Evolutionary conservation across 306 rosid species (phyloP).

Genomic region (Myrica gale): DNA sequence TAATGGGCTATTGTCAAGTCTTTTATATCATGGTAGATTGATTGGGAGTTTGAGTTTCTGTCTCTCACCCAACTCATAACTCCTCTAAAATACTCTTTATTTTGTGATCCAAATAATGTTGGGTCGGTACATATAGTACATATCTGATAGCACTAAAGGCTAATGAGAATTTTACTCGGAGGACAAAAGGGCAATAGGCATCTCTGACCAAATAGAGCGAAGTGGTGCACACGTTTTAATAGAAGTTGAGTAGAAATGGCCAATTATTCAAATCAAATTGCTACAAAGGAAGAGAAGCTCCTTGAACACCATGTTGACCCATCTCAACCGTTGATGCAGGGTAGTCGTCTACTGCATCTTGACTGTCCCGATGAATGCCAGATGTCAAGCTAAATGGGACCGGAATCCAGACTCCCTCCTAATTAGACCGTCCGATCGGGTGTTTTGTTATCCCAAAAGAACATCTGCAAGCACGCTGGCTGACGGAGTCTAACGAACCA

Average conservation of each 20-base stretch:
- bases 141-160: too few relatives aligned
- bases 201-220: too few relatives aligned
- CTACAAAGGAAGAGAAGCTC: neutral
- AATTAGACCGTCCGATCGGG: neutral
- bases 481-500: neutral
- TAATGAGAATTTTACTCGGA: too few relatives aligned
- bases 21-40: conserved; percentile 6
- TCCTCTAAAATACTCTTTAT: too few relatives aligned
- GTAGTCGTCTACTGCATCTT: neutral
- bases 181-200: too few relatives aligned
- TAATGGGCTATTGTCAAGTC: conserved; percentile 2
- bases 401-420: neutral
- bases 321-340: neutral
- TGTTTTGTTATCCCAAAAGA: neutral
- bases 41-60: conserved; percentile 17
- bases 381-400: neutral
- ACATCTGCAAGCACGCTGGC: neutral
- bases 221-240: neutral
- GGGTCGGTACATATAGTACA: neutral
- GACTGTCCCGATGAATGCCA: neutral
- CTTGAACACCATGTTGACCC: neutral
- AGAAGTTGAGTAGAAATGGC: neutral
- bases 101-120: too few relatives aligned
- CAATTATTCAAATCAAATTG: neutral
- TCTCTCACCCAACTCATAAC: neutral